Base-by-base conservation (phyloP, 495 filamentous ascomycete species). In the Hyaloscypha bicolor region DNA sequence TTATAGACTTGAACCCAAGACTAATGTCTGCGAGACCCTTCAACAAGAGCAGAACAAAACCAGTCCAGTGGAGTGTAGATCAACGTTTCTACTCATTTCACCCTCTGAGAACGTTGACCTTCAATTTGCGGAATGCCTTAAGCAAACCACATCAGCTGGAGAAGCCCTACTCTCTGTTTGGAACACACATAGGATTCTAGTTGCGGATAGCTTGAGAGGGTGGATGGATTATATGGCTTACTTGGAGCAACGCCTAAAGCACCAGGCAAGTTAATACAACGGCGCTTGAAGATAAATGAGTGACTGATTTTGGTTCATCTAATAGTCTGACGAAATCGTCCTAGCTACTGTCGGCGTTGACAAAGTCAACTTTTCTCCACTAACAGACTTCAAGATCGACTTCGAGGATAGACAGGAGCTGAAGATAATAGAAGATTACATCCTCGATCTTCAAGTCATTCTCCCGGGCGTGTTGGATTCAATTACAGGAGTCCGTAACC, bases 381-480 rank as follows among this genome's bases (percentile, higher is more conserved):
- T 67, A 19, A 67, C 61, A 2, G 33, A 71, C 32, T 64, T 71
- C 33, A 55, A 51, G 14, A 67, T 71, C 42, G 67, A 56, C 12
- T 71, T 71, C 51, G 62, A 60, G n/a, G 69, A 71, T 64, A 64
- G 69, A 22, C 69, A 71, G 51, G 42, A 62, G 25, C 45, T 71
- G 22, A 67, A 67, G 32, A 31, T 64, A 16, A 33, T 67, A 25
- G 64, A 71, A 53, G 69, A 71, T 29, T 14, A 21, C n/a, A 56
- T 71, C 22, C 55, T 64, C 14, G 69, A 71, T 45, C 65, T 71
- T 35, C 39, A 64, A 39, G 57, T 68, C 5, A 67, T 71, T 25
- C 56, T 71, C 16, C 60, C 64, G 5, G 31, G 42, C 9, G 52
- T 65, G 11, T 19, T 64, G 0, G 35, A 67, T 9, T 48, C 69